Percentiles rank a stretch among this genome's conserved stretches.
These are phyloP conservation scores for Massospora cicadina DNA, from an alignment of 371 early-diverging fungal species.

Conservation along the genomic window DNA sequence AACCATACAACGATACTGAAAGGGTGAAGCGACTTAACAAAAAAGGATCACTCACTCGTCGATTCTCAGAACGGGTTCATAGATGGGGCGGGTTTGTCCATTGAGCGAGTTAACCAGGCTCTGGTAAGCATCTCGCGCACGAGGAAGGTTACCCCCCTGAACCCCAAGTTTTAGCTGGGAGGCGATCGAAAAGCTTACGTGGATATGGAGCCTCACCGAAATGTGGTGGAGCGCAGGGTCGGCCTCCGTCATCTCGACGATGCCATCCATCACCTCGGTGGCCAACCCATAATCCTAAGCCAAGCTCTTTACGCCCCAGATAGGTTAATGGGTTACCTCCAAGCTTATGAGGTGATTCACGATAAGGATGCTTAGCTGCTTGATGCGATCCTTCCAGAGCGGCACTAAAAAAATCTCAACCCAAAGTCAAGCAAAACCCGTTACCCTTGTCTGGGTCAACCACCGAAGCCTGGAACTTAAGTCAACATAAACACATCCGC, in stretches of 20 bases:
- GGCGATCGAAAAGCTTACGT: slow-evolving; percentile 1
- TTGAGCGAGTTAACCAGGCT: not conserved
- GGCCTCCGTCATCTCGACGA: not conserved
- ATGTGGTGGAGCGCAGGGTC: not conserved
- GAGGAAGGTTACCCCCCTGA: not conserved
- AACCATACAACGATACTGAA: too few species aligned
- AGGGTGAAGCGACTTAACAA: too few species aligned
- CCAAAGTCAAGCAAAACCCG: not conserved
- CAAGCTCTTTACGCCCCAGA: not conserved
- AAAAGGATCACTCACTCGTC: not conserved
- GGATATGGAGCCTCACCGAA: not conserved
- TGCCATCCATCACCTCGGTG: not conserved
- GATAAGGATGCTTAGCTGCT: not conserved
- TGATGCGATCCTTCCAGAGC: not conserved
- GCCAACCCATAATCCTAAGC: not conserved
- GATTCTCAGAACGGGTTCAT: not conserved
- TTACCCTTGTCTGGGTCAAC: not conserved
- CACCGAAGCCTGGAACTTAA: not conserved
- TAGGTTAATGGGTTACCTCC: not conserved
- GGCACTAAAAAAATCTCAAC: not conserved
- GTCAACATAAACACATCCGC: not conserved
- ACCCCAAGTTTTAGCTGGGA: too few species aligned
- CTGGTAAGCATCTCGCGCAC: not conserved
- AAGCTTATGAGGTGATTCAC: not conserved
- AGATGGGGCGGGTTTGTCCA: too few species aligned